Evolutionary conservation across 768 basidiomycete species (phyloP), one percentile per base, ranked within the genome.

Genomic region (Pleurotus citrinopileatus): DNA sequence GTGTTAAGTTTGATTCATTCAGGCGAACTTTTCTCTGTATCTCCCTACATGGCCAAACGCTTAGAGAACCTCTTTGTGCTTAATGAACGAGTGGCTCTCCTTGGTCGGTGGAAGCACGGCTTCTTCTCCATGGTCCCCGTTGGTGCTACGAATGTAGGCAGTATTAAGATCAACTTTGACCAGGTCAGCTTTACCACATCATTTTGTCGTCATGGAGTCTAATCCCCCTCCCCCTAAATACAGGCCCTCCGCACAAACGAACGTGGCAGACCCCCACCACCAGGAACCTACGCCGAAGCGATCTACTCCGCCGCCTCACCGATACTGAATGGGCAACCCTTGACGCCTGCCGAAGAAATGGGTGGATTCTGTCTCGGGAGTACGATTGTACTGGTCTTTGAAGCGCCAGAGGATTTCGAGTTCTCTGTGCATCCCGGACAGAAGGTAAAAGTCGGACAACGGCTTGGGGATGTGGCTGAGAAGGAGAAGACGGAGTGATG

Each of bases 41-140:
- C 93, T 3, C 97, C 97, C 0, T 98, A 87, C 72, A 91, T 98
- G 78, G 95, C 91, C 8, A 90, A 90, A 66, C 85, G 94, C 8
- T 75, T 97, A 7, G 83, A 90, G 65, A 93, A 97, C 65, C 72
- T 98, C 15, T 99, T 99, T 60, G 94, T 99, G 7, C 78, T 99
- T n/a, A 98, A 99, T 65, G 97, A 99, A 72, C 86, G 97, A 20
- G 96, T 98, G 7, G 94, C 95, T 1, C 77, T 99, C 19, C 83
- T 98, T 26, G 97, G 97, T 4, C 74, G 92, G 52, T 98, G 97
- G 97, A 84, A 84, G 64, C 75, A 97, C 61, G 97, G 97, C 1
- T 98, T 98, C 78, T 99, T 97, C 68, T 76, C 88, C 23, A 98
- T 98, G 94, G 85, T 97, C 0, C 97, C 97, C 8, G 96, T 99